Percentiles rank a stretch among this genome's conserved stretches.
Conservation (phyloP, 495 filamentous ascomycete genomes). For the Neurospora sp. region DNA sequence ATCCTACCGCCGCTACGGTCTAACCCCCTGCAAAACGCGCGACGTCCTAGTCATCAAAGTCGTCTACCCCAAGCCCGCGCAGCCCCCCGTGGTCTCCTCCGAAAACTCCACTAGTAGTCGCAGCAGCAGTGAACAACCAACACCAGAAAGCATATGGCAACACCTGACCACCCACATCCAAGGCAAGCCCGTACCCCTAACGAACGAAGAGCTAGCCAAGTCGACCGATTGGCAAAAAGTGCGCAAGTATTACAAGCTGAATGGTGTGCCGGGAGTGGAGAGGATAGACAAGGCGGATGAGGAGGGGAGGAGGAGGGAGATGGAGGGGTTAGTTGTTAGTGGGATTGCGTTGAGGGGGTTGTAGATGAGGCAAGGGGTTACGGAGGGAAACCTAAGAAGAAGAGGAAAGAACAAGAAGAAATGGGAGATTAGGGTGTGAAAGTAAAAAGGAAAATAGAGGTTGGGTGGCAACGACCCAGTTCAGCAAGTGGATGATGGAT, state of each 20-base stretch:
- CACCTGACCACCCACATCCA: slow-evolving; percentile 56
- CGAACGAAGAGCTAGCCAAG: slow-evolving; percentile 47
- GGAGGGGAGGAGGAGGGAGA: slow-evolving; percentile 31
- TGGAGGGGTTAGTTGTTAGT: slow-evolving; percentile 55
- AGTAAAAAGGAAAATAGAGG: not conserved
- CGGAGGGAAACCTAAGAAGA: not conserved
- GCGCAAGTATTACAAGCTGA: slow-evolving; percentile 76
- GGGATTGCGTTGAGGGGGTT: slow-evolving; percentile 64
- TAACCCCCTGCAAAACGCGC: slow-evolving; percentile 52
- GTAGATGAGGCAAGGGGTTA: slow-evolving; percentile 9
- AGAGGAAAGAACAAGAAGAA: not conserved
- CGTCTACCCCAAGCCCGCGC: slow-evolving; percentile 4
- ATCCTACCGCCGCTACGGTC: slow-evolving; percentile 79
- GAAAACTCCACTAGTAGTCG: not conserved
- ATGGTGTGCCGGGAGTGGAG: slow-evolving; percentile 36
- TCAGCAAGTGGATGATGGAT: not conserved
- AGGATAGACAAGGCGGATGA: slow-evolving; percentile 18
- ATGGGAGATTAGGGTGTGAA: not conserved
- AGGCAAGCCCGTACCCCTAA: slow-evolving; percentile 51
- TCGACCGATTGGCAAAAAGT: slow-evolving; percentile 59
- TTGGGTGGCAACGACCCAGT: not conserved
- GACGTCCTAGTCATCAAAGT: slow-evolving; percentile 72
- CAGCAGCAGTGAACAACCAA: slow-evolving; percentile 1
- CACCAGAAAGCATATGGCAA: slow-evolving; percentile 44
- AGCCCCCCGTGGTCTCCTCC: not conserved